A percentile compares a stretch with the other conserved stretches of the same genome.
Conservation (phyloP, 163 green algal genomes). For the Chloromonas sp. region DNA sequence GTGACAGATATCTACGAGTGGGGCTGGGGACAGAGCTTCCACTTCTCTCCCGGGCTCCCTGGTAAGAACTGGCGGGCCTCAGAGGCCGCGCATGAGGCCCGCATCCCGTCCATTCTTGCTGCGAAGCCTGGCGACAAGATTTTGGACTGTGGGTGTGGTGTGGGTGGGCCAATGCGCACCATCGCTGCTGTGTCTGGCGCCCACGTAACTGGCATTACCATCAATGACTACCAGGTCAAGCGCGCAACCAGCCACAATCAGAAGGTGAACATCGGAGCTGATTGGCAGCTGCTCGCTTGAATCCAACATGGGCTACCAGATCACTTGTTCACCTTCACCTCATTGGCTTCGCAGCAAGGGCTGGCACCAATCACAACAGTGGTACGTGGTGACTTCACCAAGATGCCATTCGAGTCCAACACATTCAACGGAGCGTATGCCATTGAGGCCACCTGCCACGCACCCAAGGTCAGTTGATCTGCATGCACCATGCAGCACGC, state of each 20-base stretch:
- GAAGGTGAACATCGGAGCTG: conserved; percentile 35
- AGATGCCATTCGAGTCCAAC: conserved; percentile 80
- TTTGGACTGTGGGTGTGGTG: conserved; percentile 93
- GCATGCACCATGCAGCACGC: neutral
- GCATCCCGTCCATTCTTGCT: conserved; percentile 48
- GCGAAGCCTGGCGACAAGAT: conserved; percentile 77
- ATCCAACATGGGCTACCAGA: neutral
- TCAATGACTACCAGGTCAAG: conserved; percentile 95
- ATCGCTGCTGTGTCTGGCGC: conserved; percentile 86
- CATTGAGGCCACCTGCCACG: conserved; percentile 98
- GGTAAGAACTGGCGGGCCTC: conserved; percentile 52
- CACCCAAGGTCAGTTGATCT: conserved; percentile 25
- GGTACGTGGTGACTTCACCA: conserved; percentile 92
- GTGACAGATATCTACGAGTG: conserved; percentile 98
- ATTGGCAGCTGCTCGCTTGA: neutral
- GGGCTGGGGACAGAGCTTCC: conserved; percentile 91
- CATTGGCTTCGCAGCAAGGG: conserved; percentile 45
- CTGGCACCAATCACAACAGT: conserved; percentile 64
- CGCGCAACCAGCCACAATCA: conserved; percentile 75
- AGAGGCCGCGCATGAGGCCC: conserved; percentile 83
- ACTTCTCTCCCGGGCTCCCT: conserved; percentile 87
- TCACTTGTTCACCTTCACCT: neutral
- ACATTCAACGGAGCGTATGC: conserved; percentile 91
- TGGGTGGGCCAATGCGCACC: conserved; percentile 93
- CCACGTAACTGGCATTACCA: conserved; percentile 95